Evolutionary conservation across 805 yeast genomes (phyloP).

Genomic region (Ogataea neopini): DNA sequence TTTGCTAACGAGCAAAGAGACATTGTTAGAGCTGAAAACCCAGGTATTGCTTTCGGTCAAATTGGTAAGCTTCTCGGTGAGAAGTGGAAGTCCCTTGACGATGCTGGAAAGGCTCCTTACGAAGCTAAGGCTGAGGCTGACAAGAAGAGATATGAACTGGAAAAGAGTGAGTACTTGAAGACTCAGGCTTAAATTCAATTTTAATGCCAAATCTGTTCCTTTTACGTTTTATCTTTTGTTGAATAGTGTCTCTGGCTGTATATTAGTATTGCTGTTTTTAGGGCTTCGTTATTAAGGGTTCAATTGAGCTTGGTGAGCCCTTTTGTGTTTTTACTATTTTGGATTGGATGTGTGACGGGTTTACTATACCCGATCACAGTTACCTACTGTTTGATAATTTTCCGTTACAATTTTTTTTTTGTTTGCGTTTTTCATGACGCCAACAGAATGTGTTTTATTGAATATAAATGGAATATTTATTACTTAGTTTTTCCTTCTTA

Average conservation of each 20-base stretch:
- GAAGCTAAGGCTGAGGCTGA: constrained; percentile 93
- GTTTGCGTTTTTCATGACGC: constrained; percentile 2
- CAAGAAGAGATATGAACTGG: constrained; percentile 96
- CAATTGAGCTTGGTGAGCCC: constrained; percentile 6
- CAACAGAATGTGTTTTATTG: constrained; percentile 3
- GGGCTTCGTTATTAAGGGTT: constrained; percentile 11
- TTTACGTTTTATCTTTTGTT: constrained; percentile 9
- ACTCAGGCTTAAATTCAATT: constrained; percentile 19
- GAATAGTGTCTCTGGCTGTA: constrained; percentile 21
- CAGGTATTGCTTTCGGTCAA: constrained; percentile 93
- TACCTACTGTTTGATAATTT: constrained; percentile 3
- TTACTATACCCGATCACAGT: background rate
- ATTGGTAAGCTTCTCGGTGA: constrained; percentile 95
- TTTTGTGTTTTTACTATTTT: constrained; percentile 9
- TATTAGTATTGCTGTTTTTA: constrained; percentile 22
- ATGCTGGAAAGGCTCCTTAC: constrained; percentile 85
- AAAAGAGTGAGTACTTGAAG: constrained; percentile 79
- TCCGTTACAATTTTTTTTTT: background rate
- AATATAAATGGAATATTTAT: background rate
- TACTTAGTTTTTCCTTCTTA: constrained; percentile 26
- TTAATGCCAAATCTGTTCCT: background rate
- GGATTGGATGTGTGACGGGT: constrained; percentile 2
- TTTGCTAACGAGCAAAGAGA: constrained; percentile 98
- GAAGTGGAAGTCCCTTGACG: constrained; percentile 88
- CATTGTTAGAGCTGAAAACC: constrained; percentile 91